phyloP scores from a whole-genome alignment of 2,329 filamentous ascomycete species.

The Paracorniculantispora psalliotae region DNA sequence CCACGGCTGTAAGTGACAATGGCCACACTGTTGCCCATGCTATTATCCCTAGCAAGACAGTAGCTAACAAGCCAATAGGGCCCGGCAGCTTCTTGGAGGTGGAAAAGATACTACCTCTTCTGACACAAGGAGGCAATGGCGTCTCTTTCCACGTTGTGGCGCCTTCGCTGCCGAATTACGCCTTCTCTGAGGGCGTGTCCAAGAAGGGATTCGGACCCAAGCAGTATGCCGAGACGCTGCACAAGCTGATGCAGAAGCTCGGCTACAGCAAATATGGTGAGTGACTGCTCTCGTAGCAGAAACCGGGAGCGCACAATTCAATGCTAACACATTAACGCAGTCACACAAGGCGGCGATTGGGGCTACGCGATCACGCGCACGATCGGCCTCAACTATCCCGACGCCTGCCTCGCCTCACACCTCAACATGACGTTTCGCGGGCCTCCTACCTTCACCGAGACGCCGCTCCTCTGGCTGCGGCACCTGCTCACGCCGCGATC shows the following conservation, averaged over 20 bases:
- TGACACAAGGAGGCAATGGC: conserved; percentile 30
- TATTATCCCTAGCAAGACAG: too few species aligned
- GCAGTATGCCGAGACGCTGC: conserved; percentile 48
- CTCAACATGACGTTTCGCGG: conserved; percentile 48
- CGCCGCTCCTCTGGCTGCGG: conserved; percentile 53
- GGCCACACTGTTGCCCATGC: neutral
- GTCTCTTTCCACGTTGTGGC: conserved; percentile 52
- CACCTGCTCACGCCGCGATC: conserved; percentile 49
- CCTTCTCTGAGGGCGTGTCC: conserved; percentile 26
- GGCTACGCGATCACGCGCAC: conserved; percentile 60
- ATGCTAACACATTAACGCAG: conserved; percentile 11
- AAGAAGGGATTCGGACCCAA: conserved; percentile 28
- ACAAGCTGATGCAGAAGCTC: conserved; percentile 64
- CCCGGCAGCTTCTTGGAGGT: conserved; percentile 67
- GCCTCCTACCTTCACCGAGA: conserved; percentile 43
- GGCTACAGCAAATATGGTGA: conserved; percentile 44
- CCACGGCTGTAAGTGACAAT: conserved; percentile 18
- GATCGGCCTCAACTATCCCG: conserved; percentile 55
- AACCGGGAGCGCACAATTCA: too few species aligned
- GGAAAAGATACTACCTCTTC: conserved; percentile 52
- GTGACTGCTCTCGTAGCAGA: neutral
- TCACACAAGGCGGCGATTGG: conserved; percentile 66
- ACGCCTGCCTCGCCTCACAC: conserved; percentile 50
- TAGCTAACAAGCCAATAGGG: conserved; percentile 29
- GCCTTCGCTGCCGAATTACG: conserved; percentile 53